These are phyloP conservation scores for Laetiporus sulphureus DNA, from an alignment of 1,284 basidiomycete species.

Conservation along the genomic window DNA sequence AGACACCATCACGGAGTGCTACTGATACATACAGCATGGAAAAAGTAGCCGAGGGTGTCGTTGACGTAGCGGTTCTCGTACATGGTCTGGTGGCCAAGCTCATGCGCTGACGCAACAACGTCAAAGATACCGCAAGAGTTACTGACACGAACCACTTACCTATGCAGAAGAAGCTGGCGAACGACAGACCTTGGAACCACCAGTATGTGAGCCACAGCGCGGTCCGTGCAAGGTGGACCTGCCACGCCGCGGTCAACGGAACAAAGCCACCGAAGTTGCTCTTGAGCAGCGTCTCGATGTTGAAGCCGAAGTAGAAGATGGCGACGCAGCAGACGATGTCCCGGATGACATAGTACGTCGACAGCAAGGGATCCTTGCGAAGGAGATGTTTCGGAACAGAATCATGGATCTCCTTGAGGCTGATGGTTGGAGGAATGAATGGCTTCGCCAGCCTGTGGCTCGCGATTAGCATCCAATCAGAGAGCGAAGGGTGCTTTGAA, in stretches of 20 bases:
- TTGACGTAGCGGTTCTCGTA: conserved; percentile 29
- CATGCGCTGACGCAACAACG: conserved; percentile 12
- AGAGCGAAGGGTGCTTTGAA: background rate
- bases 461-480: no score
- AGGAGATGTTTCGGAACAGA: conserved; percentile 46
- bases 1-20: background rate
- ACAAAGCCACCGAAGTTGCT: conserved; percentile 17
- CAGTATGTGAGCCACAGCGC: conserved; percentile 38
- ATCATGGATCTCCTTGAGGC: conserved; percentile 39
- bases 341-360: conserved; percentile 32
- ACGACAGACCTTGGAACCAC: conserved; percentile 42
- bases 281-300: conserved; percentile 28
- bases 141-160: conserved; percentile 25
- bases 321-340: conserved; percentile 34
- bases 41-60: conserved; percentile 29
- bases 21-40: conserved; percentile 35
- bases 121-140: conserved; percentile 25
- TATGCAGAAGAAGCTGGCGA: conserved; percentile 43
- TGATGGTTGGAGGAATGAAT: conserved; percentile 37
- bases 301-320: conserved; percentile 33
- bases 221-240: conserved; percentile 18
- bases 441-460: conserved; percentile 22
- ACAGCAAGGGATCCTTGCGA: conserved; percentile 33
- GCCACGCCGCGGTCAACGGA: conserved; percentile 15
- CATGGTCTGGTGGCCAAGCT: conserved; percentile 36